Evolutionary conservation across 805 yeast genomes (phyloP), one percentile per base, ranked within the genome.

Genomic region (Komagataella ulmi): DNA sequence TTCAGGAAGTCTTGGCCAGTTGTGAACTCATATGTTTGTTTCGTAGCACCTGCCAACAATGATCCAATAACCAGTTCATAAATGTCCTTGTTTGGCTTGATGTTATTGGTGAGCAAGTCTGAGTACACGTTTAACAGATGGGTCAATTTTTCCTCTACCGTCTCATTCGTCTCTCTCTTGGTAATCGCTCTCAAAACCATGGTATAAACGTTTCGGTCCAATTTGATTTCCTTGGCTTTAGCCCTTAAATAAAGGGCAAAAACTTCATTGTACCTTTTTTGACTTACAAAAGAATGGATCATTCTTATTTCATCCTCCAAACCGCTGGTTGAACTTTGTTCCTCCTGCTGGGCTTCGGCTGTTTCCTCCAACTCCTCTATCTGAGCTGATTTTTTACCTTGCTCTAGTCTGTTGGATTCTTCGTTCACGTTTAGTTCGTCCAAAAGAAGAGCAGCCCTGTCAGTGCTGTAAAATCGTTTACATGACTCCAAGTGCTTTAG

Each of bases 91-190:
- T 74, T 70, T 17, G 93, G 93, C 60, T 77, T 81, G 45, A 78
- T 54, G 54, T 69, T 71, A 56, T 73, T 70, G 21, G 75, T 60
- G 44, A 85, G 69, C 61, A 83, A 66, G 58, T 83, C 89, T 50
- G 85, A 85, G 60, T 85, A 85, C 43, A 83, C 80, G 18, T 79
- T 81, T 55, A 85, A 66, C 53, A 85, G 62, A 51, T 75, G 77
- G 2, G 86, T 83, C 61, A 85, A 69, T 60, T 75, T 77, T 48
- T 74, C 75, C 61, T 85, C 88, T 6, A 77, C 64, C 23, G 80
- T 70, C 55, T 73, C 75, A 52, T 76, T 76, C 52, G 74, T 73
- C 44, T 78, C 64, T 62, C 93, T 72, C 46, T 63, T 54, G 12
- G 74, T 64, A 8, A 85, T 72, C 0, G 89, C 80, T 18, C 66